phyloP scores from a whole-genome alignment of 148 eudicot species.

The Camellia lanceoleosa region DNA sequence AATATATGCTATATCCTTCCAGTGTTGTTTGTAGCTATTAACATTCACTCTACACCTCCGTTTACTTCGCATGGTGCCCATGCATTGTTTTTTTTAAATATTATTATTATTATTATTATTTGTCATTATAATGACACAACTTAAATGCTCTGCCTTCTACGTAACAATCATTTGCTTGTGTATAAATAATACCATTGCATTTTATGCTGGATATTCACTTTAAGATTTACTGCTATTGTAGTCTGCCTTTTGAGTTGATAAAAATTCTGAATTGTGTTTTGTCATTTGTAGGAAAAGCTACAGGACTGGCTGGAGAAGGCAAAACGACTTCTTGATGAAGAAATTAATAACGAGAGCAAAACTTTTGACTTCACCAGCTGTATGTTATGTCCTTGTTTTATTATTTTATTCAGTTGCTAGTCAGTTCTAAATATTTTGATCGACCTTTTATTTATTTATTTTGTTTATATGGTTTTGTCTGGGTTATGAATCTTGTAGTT shows the following conservation, averaged over 20 bases:
- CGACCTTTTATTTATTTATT: neutral
- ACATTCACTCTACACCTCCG: neutral
- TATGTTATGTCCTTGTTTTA: constrained; percentile 31
- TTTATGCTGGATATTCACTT: neutral
- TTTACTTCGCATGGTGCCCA: neutral
- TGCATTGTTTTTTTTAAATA: neutral
- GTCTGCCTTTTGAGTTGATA: neutral
- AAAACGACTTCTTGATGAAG: constrained; percentile 59
- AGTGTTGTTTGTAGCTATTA: neutral
- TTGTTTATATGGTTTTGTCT: neutral
- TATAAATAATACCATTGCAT: neutral
- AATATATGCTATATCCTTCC: neutral
- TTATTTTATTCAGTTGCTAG: neutral
- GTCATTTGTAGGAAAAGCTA: constrained; percentile 64
- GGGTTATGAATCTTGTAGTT: neutral
- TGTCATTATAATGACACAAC: neutral
- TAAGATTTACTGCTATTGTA: neutral
- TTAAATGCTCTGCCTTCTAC: neutral
- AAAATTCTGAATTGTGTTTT: constrained; percentile 13
- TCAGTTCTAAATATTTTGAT: neutral
- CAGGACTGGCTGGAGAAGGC: constrained; percentile 75
- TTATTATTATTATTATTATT: neutral
- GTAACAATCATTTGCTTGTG: neutral
- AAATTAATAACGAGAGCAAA: constrained; percentile 39
- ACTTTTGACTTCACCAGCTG: constrained; percentile 51